These are phyloP conservation scores for Dissophora globulifera DNA, from an alignment of 192 early-diverging fungal species.

Conservation along the genomic window DNA sequence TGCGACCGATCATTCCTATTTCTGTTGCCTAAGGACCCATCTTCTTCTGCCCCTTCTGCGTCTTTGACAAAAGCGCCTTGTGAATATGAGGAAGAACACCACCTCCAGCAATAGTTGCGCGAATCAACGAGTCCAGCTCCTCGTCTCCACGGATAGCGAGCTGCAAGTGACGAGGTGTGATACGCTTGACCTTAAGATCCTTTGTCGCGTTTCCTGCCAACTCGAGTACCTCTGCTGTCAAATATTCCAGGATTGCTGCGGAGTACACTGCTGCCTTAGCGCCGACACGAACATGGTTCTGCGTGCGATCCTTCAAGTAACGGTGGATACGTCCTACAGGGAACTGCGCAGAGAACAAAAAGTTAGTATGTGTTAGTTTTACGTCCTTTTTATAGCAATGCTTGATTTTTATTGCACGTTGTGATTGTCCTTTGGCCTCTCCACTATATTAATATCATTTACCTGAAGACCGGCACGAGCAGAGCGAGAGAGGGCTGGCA, in stretches of 20 bases:
- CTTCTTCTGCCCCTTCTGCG: slow-evolving; percentile 61
- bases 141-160: slow-evolving; percentile 93
- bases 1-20: neutral
- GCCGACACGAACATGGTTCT: slow-evolving; percentile 85
- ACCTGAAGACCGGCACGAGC: slow-evolving; percentile 72
- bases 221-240: slow-evolving; percentile 93
- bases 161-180: slow-evolving; percentile 90
- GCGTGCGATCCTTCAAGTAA: slow-evolving; percentile 85
- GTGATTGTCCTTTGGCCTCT: too few relatives aligned
- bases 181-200: slow-evolving; percentile 91
- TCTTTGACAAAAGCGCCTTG: slow-evolving; percentile 66
- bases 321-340: slow-evolving; percentile 95
- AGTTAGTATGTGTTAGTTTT: neutral
- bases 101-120: slow-evolving; percentile 91
- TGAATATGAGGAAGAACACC: slow-evolving; percentile 83
- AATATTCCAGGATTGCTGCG: slow-evolving; percentile 92
- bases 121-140: slow-evolving; percentile 88
- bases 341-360: slow-evolving; percentile 71
- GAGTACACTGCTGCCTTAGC: slow-evolving; percentile 93
- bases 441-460: too few relatives aligned
- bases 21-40: slow-evolving; percentile 34
- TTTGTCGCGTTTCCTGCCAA: slow-evolving; percentile 93
- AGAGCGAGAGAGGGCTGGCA: slow-evolving; percentile 66
- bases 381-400: neutral
- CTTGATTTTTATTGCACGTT: neutral